These are phyloP conservation scores for Nothophoma quercina DNA, from an alignment of 2,329 filamentous ascomycete species.

Conservation along the genomic window DNA sequence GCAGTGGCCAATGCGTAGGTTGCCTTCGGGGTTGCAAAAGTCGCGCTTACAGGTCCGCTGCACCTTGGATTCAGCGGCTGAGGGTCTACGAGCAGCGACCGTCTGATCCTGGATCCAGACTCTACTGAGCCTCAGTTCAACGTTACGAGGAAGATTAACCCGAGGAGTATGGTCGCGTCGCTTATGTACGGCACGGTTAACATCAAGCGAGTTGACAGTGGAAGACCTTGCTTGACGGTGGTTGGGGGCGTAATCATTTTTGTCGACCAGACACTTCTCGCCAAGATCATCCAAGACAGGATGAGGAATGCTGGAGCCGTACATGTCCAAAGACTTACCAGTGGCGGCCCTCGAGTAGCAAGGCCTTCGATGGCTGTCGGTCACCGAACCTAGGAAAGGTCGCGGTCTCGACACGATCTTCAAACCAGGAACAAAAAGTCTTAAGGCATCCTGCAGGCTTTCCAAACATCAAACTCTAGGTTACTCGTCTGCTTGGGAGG, in stretches of 20 bases:
- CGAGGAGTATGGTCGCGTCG: background rate
- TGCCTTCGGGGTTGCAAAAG: background rate
- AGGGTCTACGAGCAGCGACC: background rate
- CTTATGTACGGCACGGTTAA: background rate
- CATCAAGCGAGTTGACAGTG: background rate
- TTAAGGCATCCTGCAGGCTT: background rate
- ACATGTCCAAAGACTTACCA: background rate
- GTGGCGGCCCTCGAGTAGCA: background rate
- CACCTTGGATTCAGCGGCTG: background rate
- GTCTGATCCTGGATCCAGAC: background rate
- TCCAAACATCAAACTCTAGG: background rate
- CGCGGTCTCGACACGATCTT: background rate
- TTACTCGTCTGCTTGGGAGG: too few relatives aligned
- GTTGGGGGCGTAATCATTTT: background rate
- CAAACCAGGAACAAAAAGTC: background rate
- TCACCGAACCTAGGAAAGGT: constrained; percentile 6
- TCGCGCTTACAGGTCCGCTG: background rate
- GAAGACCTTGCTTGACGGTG: background rate
- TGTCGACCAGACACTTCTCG: background rate
- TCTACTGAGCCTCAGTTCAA: background rate
- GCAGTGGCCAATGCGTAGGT: background rate
- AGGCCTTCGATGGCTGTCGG: background rate
- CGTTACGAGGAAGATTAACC: background rate
- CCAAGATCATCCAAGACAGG: background rate
- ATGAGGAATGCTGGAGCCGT: background rate